These are phyloP conservation scores for Phylloporus sp. DNA, from an alignment of 768 basidiomycete genomes.

Conservation along the genomic window DNA sequence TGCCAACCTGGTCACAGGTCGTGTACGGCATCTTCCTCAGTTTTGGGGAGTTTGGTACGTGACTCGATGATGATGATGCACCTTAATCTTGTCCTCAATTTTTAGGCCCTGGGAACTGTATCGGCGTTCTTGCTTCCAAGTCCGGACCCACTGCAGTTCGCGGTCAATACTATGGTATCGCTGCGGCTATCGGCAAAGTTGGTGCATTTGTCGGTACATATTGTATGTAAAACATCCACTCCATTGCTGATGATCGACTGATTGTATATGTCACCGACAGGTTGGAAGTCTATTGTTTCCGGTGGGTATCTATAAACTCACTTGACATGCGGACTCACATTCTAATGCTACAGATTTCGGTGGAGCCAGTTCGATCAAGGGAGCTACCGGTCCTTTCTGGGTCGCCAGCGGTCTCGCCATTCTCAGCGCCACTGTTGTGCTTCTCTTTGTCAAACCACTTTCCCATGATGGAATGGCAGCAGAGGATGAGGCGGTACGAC, in stretches of 20 bases:
- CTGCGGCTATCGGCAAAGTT: slow-evolving; percentile 82
- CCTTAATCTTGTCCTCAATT: background rate
- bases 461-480: slow-evolving; percentile 72
- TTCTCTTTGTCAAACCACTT: slow-evolving; percentile 72
- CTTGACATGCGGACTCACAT: background rate
- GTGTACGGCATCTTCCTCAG: slow-evolving; percentile 89
- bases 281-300: slow-evolving; percentile 62
- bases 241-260: background rate
- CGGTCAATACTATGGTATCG: slow-evolving; percentile 82
- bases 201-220: slow-evolving; percentile 84
- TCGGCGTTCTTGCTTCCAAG: slow-evolving; percentile 85
- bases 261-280: slow-evolving; percentile 30
- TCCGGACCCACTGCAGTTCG: slow-evolving; percentile 80
- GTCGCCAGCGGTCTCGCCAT: slow-evolving; percentile 81
- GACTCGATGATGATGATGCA: background rate
- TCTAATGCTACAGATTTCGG: slow-evolving; percentile 54
- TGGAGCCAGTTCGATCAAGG: slow-evolving; percentile 45
- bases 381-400: slow-evolving; percentile 87
- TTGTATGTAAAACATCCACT: slow-evolving; percentile 42
- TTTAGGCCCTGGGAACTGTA: slow-evolving; percentile 75
- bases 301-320: slow-evolving; percentile 34
- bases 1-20: slow-evolving; percentile 39
- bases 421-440: slow-evolving; percentile 68
- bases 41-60: slow-evolving; percentile 78
- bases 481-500: slow-evolving; percentile 63